Conservation (phyloP, 192 early-diverging fungal species). For the Paraglomus occultum region DNA sequence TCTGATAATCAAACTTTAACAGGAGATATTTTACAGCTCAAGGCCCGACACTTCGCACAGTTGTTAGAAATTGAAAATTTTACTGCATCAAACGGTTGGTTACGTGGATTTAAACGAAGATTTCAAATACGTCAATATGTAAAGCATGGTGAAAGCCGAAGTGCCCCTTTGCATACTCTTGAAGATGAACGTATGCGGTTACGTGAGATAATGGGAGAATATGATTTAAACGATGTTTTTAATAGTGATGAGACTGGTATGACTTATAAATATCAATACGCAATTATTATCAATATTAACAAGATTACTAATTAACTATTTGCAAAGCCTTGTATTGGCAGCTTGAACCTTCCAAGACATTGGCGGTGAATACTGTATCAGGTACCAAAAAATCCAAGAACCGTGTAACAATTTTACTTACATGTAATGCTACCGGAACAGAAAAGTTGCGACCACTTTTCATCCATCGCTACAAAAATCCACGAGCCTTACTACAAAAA, state of each 20-base stretch:
- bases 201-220: not conserved
- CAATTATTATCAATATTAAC: too few relatives aligned
- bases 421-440: not conserved
- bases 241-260: too few relatives aligned
- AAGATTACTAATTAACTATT: too few relatives aligned
- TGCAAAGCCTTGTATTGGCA: too few relatives aligned
- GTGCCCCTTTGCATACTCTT: not conserved
- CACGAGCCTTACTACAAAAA: too few relatives aligned
- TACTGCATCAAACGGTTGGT: slow-evolving; percentile 1
- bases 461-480: slow-evolving; percentile 4
- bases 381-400: slow-evolving; percentile 3
- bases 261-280: too few relatives aligned
- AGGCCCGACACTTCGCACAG: not conserved
- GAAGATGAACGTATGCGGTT: not conserved
- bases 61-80: slow-evolving; percentile 4
- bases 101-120: slow-evolving; percentile 2
- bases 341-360: not conserved
- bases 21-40: not conserved
- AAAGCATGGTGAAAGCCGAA: not conserved
- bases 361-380: not conserved
- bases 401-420: slow-evolving; percentile 1
- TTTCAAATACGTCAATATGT: not conserved
- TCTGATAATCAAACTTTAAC: not conserved
- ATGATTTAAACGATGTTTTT: slow-evolving; percentile 10
- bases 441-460: not conserved